Evolutionary conservation across 2,329 filamentous ascomycete genomes (phyloP).

Genomic region (Plectosphaerella cucumerina): DNA sequence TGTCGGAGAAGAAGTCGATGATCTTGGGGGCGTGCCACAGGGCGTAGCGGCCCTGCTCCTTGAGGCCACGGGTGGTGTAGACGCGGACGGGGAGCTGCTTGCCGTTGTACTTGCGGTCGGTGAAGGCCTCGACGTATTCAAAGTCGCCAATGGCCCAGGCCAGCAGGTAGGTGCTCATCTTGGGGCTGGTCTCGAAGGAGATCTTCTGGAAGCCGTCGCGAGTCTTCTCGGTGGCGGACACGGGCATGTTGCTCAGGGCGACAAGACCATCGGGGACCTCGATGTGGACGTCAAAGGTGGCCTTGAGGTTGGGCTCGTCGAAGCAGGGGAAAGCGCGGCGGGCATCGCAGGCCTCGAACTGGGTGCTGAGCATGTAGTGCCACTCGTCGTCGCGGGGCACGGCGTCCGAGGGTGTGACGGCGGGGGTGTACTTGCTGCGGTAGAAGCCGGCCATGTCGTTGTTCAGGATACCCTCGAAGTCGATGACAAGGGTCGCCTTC

Average conservation of each 20-base stretch:
- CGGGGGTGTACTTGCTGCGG: conserved; percentile 87
- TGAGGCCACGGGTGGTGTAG: conserved; percentile 91
- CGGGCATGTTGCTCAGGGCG: conserved; percentile 93
- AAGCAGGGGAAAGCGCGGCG: conserved; percentile 96
- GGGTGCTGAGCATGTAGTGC: conserved; percentile 83
- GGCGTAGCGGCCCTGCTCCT: conserved; percentile 86
- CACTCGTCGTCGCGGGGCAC: conserved; percentile 70
- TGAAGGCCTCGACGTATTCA: conserved; percentile 91
- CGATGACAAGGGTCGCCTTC: conserved; percentile 63
- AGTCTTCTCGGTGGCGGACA: conserved; percentile 61
- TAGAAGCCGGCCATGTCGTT: conserved; percentile 93
- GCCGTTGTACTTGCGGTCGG: conserved; percentile 84
- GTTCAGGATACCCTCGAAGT: conserved; percentile 80
- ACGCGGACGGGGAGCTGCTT: conserved; percentile 89
- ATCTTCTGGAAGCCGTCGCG: conserved; percentile 67
- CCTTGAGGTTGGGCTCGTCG: conserved; percentile 95
- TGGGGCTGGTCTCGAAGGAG: conserved; percentile 75
- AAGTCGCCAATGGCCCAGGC: conserved; percentile 97
- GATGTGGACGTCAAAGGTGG: conserved; percentile 89
- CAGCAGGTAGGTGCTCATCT: conserved; percentile 89
- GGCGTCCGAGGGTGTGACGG: conserved; percentile 64
- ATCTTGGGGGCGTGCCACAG: conserved; percentile 88
- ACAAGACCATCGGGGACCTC: conserved; percentile 86
- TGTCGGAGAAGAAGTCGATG: conserved; percentile 94
- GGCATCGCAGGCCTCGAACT: conserved; percentile 96